Base-by-base conservation (phyloP, 139 green algal genomes). In the Micractinium sp. region DNA sequence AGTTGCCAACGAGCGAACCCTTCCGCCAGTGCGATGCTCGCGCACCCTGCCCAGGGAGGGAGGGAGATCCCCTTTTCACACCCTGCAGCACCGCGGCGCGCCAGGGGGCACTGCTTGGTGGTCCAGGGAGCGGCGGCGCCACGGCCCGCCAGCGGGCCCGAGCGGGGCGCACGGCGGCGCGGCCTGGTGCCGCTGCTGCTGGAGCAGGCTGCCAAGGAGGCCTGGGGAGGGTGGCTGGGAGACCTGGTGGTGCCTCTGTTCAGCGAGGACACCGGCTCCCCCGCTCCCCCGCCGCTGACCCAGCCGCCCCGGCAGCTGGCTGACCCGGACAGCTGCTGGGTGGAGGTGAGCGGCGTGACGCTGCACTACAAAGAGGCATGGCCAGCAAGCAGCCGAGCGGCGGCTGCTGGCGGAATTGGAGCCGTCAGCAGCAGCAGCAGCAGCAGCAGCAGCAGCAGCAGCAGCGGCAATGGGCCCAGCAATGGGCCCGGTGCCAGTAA, bases 311-410 rank as follows among this genome's bases (percentile, higher is more conserved):
- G 81, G 36, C 33, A 85, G 74, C 85, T 97, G 31, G 95, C 89
- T 22, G 95, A 97, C 56, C 56, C 74, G 25, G 95, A 97, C 91
- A 92, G 85, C 66, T 78, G 75, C 36, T 97, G 95, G 63, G n/a
- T 93, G 0, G 60, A 85, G 1, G 91, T 97, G 4, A 38, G 89
- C 19, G 92, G 92, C 4, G 61, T 96, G 0, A 81, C 23, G 0
- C 74, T 97, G 38, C 94, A 97, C 78, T 96, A 95, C 91, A 97
- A 97, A 61, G 89, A 95, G 67, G 25, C n/a, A 36, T 36, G 19
- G 85, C 38, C 69, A 56, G 25, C n/a, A 36, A 41, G 36, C 56
- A 25, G 63, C 67, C 63, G 60, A 23, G 60, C 61, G 31, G 18
- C 73, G 19, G 73, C n/a, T 9, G 73, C 3, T n/a, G 9, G 7